Base-by-base conservation (phyloP, 2,329 filamentous ascomycete species). In the Elsinoe arachidis region DNA sequence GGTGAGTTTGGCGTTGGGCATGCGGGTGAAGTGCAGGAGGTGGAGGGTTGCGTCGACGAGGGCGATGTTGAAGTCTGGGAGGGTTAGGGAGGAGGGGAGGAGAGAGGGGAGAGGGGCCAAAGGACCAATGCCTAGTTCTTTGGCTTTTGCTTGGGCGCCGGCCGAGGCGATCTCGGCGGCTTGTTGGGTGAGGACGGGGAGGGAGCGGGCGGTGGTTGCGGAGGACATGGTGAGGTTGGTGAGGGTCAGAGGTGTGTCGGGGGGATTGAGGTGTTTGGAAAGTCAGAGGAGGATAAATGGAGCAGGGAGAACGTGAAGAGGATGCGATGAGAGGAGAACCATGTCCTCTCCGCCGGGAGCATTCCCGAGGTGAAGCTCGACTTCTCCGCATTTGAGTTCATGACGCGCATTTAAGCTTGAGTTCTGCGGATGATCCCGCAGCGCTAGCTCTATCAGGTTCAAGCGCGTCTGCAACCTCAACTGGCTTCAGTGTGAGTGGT, bases 1-100 rank as follows among this genome's bases (percentile, higher is more conserved):
- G n/a, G 75, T 78, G 12, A 77, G 63, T 61, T 78, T 78, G 17
- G 75, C 75, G 58, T 68, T 70, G 61, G 76, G 74, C 74, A 77
- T 77, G 63, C 76, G 74, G 15, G 66, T 67, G 65, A 78, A 78
- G 61, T 73, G 71, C 34, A 78, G 67, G 41, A 78, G 72, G 58
- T 77, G 73, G 37, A 72, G 70, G 30, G 72, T 69, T 30, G 68
- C 63, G 64, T 78, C 76, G 57, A 77, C 71, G 57, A 78, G 66
- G 58, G 76, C 76, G 58, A 78, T 78, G 69, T 78, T 78, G 65
- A 71, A 69, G 59, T 76, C 77, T 78, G 33, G 65, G 66, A 5
- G 39, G 11, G 26, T 47, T n/a, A 51, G 49, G 34, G 17, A 12
- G 44, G 33, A 6, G 17, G 14, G 4, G 21, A 30, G 39, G 30